These are phyloP conservation scores for Lignosus rhinocerotis DNA, from an alignment of 1,284 basidiomycete genomes.

Conservation along the genomic window DNA sequence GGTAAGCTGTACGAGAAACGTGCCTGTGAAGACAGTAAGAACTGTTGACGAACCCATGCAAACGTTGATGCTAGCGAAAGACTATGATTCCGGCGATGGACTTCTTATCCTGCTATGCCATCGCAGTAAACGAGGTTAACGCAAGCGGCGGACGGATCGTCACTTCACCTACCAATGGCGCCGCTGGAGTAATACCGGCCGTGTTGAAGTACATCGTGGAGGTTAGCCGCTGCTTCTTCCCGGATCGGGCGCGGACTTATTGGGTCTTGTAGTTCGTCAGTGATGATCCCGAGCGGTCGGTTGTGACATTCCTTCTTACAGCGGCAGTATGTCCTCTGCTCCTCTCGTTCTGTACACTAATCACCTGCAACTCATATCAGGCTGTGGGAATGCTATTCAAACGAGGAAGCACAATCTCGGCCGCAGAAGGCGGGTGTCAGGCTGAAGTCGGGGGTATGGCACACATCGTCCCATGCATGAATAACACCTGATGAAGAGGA, in stretches of 20 bases:
- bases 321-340: slow-evolving; percentile 59
- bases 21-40: not conserved
- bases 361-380: slow-evolving; percentile 35
- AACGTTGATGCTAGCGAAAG: slow-evolving; percentile 52
- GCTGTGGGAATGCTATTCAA: slow-evolving; percentile 97
- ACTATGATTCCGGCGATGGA: slow-evolving; percentile 93
- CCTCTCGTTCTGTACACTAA: not conserved
- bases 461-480: not conserved
- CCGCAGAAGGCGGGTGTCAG: slow-evolving; percentile 91
- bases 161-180: slow-evolving; percentile 85
- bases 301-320: slow-evolving; percentile 85
- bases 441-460: slow-evolving; percentile 77
- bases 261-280: slow-evolving; percentile 65
- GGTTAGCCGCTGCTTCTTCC: slow-evolving; percentile 36
- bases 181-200: slow-evolving; percentile 90
- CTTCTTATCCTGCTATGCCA: slow-evolving; percentile 91
- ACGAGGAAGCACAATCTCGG: slow-evolving; percentile 93
- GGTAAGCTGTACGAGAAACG: slow-evolving; percentile 42
- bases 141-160: slow-evolving; percentile 92
- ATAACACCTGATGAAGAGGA: not conserved
- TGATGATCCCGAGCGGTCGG: slow-evolving; percentile 85
- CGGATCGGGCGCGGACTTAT: not conserved
- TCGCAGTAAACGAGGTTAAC: slow-evolving; percentile 90
- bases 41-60: slow-evolving; percentile 1
- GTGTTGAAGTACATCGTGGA: slow-evolving; percentile 88